phyloP scores from a whole-genome alignment of 2,329 filamentous ascomycete genomes.

The Boeremia exigua region DNA sequence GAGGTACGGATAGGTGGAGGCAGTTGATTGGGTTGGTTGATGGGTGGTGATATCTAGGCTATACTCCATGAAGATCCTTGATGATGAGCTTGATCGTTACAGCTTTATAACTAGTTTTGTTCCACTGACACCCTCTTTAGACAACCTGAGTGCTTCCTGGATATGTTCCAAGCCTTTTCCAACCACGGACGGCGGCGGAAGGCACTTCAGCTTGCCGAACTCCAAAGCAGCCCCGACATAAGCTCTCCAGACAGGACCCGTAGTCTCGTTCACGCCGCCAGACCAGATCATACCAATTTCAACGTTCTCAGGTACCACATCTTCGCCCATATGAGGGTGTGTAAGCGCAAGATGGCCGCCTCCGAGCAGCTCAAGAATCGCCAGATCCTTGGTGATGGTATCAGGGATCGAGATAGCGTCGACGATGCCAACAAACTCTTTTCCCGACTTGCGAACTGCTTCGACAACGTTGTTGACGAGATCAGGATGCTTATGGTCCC shows the following conservation, averaged over 20 bases:
- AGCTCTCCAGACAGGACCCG: constrained; percentile 33
- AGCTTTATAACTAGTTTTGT: constrained; percentile 51
- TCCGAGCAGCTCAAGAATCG: constrained; percentile 34
- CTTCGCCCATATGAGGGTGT: constrained; percentile 41
- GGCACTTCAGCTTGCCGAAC: constrained; percentile 30
- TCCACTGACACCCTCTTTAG: constrained; percentile 45
- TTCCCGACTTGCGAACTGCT: constrained; percentile 40
- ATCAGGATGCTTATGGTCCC: constrained; percentile 34
- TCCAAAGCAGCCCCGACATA: constrained; percentile 34
- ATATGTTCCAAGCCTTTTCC: constrained; percentile 36
- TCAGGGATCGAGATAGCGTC: constrained; percentile 41
- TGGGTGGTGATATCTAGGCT: background rate
- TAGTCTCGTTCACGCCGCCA: constrained; percentile 28
- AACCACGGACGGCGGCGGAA: constrained; percentile 33
- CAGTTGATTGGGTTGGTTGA: background rate
- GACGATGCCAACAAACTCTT: constrained; percentile 50
- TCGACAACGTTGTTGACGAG: constrained; percentile 47
- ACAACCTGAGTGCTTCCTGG: constrained; percentile 31
- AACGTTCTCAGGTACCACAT: constrained; percentile 39
- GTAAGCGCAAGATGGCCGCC: constrained; percentile 46
- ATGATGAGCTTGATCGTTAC: background rate
- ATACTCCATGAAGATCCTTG: background rate
- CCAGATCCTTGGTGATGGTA: constrained; percentile 27
- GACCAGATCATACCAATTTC: constrained; percentile 40
- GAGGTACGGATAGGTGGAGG: background rate